Percentiles rank a stretch among this genome's conserved stretches.
Conservation (phyloP, 768 basidiomycete genomes). For the Mycena olivaceomarginata region DNA sequence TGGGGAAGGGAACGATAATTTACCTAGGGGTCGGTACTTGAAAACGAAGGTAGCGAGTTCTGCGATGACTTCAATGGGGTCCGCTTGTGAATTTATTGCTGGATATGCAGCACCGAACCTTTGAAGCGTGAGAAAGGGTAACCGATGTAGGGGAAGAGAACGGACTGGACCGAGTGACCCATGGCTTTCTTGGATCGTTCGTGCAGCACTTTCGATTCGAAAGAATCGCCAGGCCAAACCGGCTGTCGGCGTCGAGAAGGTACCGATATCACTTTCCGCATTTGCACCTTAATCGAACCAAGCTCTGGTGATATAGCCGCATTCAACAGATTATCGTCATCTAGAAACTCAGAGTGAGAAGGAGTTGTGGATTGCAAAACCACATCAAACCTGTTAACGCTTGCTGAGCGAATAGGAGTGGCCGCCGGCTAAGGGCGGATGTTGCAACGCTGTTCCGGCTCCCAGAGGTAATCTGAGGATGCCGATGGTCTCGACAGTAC, state of each 20-base stretch:
- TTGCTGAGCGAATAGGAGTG: slow-evolving; percentile 5
- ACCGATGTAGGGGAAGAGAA: neutral
- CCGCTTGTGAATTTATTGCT: no score
- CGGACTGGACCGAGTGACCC: slow-evolving; percentile 35
- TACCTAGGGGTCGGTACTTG: slow-evolving; percentile 35
- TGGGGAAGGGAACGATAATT: neutral
- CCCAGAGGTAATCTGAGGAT: neutral
- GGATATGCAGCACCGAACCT: slow-evolving; percentile 30
- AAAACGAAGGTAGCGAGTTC: slow-evolving; percentile 29
- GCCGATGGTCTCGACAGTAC: neutral
- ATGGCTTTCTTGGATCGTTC: slow-evolving; percentile 38
- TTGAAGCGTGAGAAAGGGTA: neutral
- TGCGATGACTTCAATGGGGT: neutral
- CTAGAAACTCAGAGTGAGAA: neutral
- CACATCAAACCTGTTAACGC: slow-evolving; percentile 3
- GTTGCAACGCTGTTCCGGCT: slow-evolving; percentile 6
- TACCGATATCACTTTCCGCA: neutral
- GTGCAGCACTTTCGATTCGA: slow-evolving; percentile 22
- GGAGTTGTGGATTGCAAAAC: neutral
- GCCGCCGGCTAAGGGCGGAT: neutral
- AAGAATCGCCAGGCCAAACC: neutral
- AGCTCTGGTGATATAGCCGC: slow-evolving; percentile 26
- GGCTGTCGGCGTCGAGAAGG: neutral
- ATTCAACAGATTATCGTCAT: slow-evolving; percentile 34
- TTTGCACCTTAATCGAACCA: slow-evolving; percentile 19